Evolutionary conservation across 2,329 filamentous ascomycete species (phyloP).

Genomic region (Scedosporium minutisporum): DNA sequence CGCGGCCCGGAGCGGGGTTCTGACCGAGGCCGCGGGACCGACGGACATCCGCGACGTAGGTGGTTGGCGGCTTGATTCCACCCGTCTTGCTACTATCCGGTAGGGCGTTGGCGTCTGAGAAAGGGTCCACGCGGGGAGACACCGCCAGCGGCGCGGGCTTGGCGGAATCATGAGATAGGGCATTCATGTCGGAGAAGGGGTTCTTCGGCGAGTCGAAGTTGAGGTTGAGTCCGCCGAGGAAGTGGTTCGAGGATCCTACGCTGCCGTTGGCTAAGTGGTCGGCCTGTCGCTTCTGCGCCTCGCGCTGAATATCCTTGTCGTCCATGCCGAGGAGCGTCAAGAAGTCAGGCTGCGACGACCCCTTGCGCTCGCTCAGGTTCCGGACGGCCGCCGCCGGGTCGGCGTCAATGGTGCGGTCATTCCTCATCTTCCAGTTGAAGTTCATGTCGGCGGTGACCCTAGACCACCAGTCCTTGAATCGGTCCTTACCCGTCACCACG

Average conservation of each 20-base stretch:
- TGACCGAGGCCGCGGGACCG: constrained; percentile 39
- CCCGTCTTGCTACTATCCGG: constrained; percentile 7
- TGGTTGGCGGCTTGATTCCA: constrained; percentile 22
- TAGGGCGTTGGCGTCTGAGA: constrained; percentile 39
- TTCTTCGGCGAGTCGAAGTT: constrained; percentile 25
- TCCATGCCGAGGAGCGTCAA: constrained; percentile 33
- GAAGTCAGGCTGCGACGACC: constrained; percentile 30
- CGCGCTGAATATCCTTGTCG: constrained; percentile 27
- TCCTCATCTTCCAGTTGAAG: constrained; percentile 26
- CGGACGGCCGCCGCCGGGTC: constrained; percentile 18
- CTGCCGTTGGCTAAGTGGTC: constrained; percentile 18
- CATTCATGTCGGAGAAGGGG: constrained; percentile 41
- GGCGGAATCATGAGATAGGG: constrained; percentile 26
- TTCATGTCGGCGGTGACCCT: constrained; percentile 29
- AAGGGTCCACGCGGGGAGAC: constrained; percentile 25
- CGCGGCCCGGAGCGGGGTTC: constrained; percentile 9
- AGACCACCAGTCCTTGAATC: constrained; percentile 35
- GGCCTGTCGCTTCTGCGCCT: constrained; percentile 25
- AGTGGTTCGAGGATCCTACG: constrained; percentile 25
- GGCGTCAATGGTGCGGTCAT: constrained; percentile 16
- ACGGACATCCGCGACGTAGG: constrained; percentile 36
- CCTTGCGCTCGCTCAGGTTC: constrained; percentile 14
- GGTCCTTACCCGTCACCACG: constrained; percentile 23
- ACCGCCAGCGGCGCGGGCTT: constrained; percentile 27
- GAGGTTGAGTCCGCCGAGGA: constrained; percentile 29